Percentiles rank a stretch among this genome's conserved stretches.
These are phyloP conservation scores for Pelargonium citronellum DNA, from an alignment of 441 rosid genomes.

Conservation along the genomic window DNA sequence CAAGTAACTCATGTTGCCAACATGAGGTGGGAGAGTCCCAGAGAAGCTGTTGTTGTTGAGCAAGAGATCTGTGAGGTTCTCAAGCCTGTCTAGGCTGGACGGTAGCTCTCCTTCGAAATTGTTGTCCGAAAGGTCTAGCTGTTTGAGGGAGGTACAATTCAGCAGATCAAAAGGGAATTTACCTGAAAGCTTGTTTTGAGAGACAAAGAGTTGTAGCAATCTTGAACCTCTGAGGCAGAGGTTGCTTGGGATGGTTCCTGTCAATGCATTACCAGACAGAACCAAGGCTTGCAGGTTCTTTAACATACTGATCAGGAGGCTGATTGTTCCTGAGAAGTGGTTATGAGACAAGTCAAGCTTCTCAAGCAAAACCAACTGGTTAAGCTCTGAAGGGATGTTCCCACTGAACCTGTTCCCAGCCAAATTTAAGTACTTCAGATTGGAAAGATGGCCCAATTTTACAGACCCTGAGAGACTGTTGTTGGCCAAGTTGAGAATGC, in stretches of 20 bases:
- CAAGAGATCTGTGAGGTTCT: conserved; percentile 46
- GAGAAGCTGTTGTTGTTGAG: conserved; percentile 63
- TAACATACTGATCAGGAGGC: conserved; percentile 31
- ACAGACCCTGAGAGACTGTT: conserved; percentile 64
- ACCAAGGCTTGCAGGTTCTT: conserved; percentile 42
- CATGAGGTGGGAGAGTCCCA: conserved; percentile 54
- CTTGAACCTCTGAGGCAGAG: conserved; percentile 50
- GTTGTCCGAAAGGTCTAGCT: conserved; percentile 61
- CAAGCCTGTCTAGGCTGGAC: conserved; percentile 41
- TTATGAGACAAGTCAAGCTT: conserved; percentile 61
- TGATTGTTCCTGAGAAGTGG: conserved; percentile 55
- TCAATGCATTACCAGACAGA: conserved; percentile 46
- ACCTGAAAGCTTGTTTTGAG: conserved; percentile 56
- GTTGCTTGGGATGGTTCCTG: conserved; percentile 49
- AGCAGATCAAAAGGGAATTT: conserved; percentile 55
- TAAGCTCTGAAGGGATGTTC: conserved; percentile 50
- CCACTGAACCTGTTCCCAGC: conserved; percentile 52
- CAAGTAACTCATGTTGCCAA: conserved; percentile 64
- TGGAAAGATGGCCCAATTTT: conserved; percentile 49
- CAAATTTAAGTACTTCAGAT: conserved; percentile 54
- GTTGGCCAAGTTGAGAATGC: conserved; percentile 57
- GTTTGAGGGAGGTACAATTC: conserved; percentile 51
- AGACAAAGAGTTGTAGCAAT: conserved; percentile 45
- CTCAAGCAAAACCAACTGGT: conserved; percentile 46
- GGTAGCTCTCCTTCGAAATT: conserved; percentile 53